Evolutionary conservation across 1,139 yeast species (phyloP).

Genomic region (Lodderomyces jiufengensis): DNA sequence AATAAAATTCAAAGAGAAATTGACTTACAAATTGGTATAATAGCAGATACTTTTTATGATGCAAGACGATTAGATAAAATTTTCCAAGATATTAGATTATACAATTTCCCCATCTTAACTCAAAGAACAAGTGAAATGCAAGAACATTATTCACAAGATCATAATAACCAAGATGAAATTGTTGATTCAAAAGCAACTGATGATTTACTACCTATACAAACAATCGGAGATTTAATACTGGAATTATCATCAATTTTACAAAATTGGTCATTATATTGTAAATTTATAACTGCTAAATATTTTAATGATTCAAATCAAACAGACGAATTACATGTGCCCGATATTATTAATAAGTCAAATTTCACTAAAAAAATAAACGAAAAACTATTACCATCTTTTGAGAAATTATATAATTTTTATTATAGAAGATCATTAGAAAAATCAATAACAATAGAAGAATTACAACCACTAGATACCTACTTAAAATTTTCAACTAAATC

Average conservation of each 20-base stretch:
- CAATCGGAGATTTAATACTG: conserved; percentile 54
- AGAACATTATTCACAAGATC: conserved; percentile 15
- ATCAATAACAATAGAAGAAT: conserved; percentile 74
- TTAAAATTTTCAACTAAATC: conserved; percentile 16
- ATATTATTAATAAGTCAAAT: conserved; percentile 55
- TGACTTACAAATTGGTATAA: conserved; percentile 85
- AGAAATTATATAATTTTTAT: conserved; percentile 60
- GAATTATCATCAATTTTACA: conserved; percentile 77
- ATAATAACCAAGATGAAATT: conserved; percentile 5
- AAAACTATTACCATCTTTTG: conserved; percentile 59
- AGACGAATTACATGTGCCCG: conserved; percentile 38
- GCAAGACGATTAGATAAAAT: conserved; percentile 56
- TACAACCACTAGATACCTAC: conserved; percentile 48
- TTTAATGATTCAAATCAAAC: conserved; percentile 14
- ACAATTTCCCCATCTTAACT: conserved; percentile 51
- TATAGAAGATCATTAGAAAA: conserved; percentile 78
- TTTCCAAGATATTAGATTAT: conserved; percentile 53
- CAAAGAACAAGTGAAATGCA: conserved; percentile 17
- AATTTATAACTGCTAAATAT: conserved; percentile 70
- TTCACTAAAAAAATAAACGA: conserved; percentile 57
- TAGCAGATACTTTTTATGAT: conserved; percentile 84
- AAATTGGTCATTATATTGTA: conserved; percentile 82
- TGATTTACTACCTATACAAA: conserved; percentile 38
- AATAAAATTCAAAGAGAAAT: conserved; percentile 79
- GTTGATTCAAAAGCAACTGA: conserved; percentile 17